Evolutionary conservation across 2,329 filamentous ascomycete genomes (phyloP).

Genomic region (Paramyrothecium roridum): DNA sequence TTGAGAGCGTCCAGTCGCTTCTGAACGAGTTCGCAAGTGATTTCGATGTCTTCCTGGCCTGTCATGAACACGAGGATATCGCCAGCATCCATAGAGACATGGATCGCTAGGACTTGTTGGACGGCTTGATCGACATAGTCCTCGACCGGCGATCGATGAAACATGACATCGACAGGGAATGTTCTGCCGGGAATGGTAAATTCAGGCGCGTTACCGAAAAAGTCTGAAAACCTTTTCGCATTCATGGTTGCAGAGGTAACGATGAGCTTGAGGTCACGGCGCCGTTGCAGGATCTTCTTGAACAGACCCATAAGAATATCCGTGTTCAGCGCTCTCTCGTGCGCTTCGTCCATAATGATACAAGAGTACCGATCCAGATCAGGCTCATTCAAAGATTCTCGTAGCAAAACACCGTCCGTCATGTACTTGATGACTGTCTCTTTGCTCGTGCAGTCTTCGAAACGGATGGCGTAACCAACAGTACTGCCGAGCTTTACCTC

Average conservation of each 20-base stretch:
- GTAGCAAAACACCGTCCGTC: conserved; percentile 92
- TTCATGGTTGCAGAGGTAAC: conserved; percentile 99
- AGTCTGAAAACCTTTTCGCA: conserved; percentile 89
- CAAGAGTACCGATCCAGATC: conserved; percentile 96
- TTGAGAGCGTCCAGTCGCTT: conserved; percentile 86
- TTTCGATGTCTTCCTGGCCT: conserved; percentile 96
- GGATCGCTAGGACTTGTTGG: conserved; percentile 91
- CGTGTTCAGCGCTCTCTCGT: conserved; percentile 93
- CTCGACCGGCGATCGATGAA: conserved; percentile 89
- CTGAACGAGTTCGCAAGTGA: conserved; percentile 88
- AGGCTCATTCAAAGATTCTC: conserved; percentile 88
- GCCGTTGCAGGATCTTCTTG: conserved; percentile 89
- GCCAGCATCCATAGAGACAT: conserved; percentile 88
- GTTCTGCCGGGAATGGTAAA: conserved; percentile 95
- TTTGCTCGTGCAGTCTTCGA: conserved; percentile 96
- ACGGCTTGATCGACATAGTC: conserved; percentile 98
- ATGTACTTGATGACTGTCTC: conserved; percentile 98
- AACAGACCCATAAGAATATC: conserved; percentile 97
- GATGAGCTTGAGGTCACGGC: conserved; percentile 91
- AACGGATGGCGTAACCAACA: conserved; percentile 96
- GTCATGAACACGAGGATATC: conserved; percentile 99
- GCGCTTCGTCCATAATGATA: conserved; percentile 99
- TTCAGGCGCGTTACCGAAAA: conserved; percentile 93
- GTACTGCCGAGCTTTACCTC: conserved; percentile 82
- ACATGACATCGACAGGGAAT: conserved; percentile 96